Base-by-base conservation (phyloP, 371 early-diverging fungal species). In the Mortierella polycephala region DNA sequence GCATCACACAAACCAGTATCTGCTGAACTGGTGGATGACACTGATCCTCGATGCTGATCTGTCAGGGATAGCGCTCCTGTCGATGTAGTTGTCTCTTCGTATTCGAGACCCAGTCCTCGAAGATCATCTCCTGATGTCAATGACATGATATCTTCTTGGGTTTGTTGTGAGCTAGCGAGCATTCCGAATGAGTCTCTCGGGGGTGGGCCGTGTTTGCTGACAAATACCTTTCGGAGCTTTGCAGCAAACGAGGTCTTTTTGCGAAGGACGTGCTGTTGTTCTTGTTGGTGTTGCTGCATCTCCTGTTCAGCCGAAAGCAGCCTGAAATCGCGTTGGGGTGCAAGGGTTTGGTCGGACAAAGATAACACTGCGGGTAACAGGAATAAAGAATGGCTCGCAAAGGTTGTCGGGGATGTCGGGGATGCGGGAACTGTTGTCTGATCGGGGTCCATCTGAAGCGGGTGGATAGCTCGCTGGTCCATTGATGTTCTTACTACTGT, bases 201-300 rank as follows among this genome's bases (percentile, higher is more conserved):
- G 23, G 49, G 30, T 41, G 49, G 12, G 47, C 42, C 47, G 37
- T 57, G 58, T 37, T 69, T 79, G 47, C 54, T 41, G 49, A 67
- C 47, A 63, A 79, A 79, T 7, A 73, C 80, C 44, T 79, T 79
- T 23, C 80, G 69, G 7, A 79, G 45, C 44, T 66, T 72, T 0
- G 65, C 69, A 9, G 80, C 80, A 52, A 79, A 69, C 13, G 80
- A 79, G 5, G 73, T 57, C 50, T 73, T 79, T 47, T 79, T 79
- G 5, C 65, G 65, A 21, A 77, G 40, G 10, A 60, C 55, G n/a
- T 20, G 70, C 11, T 61, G 70, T 18, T 51, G 61, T 18, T 49
- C 65, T 18, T 45, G 68, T 56, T 20, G 54, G 12, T 56, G 37
- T n/a, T 50, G 4, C 39, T 46, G 39, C 46, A 52, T 14, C 13